Evolutionary conservation across 2,329 filamentous ascomycete genomes (phyloP).

Genomic region (Myriosclerotinia scirpicola): DNA sequence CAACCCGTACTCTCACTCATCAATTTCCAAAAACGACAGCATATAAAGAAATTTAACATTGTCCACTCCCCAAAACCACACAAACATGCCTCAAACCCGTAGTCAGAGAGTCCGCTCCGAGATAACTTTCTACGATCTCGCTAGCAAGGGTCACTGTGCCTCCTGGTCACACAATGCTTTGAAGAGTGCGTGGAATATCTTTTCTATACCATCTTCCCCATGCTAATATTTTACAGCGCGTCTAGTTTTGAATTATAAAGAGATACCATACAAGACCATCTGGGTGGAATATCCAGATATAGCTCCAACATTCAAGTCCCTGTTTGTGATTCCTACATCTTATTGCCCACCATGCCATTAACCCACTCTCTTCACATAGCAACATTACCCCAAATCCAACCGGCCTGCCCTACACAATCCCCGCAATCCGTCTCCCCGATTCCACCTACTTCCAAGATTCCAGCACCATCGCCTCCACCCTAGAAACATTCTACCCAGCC

Average conservation of each 20-base stretch:
- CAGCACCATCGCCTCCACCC: constrained; percentile 54
- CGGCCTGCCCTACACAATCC: constrained; percentile 51
- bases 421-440: constrained; percentile 55
- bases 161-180: constrained; percentile 69
- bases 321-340: constrained; percentile 46
- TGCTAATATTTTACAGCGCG: constrained; percentile 44
- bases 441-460: constrained; percentile 66
- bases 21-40: not conserved
- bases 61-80: no score
- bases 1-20: no score
- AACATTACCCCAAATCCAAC: constrained; percentile 45
- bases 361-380: constrained; percentile 33
- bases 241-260: constrained; percentile 66
- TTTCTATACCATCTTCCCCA: not conserved
- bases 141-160: constrained; percentile 50
- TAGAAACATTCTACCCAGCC: constrained; percentile 59
- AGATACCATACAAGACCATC: constrained; percentile 64
- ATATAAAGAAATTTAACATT: not conserved
- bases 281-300: constrained; percentile 71
- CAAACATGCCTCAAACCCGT: constrained; percentile 1
- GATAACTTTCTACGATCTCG: constrained; percentile 62
- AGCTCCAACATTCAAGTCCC: constrained; percentile 52
- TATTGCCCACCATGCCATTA: constrained; percentile 7
- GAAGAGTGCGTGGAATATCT: constrained; percentile 55
- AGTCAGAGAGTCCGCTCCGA: constrained; percentile 13